A percentile compares a stretch with the other conserved stretches of the same genome.
Conservation (phyloP, 2,329 filamentous ascomycete genomes). For the Lasiodiplodia citricola region DNA sequence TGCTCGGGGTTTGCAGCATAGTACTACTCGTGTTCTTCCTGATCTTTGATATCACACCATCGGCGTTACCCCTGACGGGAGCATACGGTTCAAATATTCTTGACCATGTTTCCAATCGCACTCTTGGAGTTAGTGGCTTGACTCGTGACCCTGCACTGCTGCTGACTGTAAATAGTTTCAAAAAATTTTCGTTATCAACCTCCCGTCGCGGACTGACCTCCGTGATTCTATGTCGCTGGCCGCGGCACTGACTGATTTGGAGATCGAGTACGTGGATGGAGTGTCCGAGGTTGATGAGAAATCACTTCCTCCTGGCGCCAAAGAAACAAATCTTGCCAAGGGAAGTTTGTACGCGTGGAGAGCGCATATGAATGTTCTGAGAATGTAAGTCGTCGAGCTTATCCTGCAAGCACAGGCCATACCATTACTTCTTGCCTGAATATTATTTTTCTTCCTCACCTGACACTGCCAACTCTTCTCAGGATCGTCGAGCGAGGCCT, state of each 20-base stretch:
- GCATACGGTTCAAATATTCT: background rate
- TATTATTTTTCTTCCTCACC: background rate
- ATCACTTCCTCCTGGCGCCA: slow-evolving; percentile 44
- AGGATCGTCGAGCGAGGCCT: slow-evolving; percentile 25
- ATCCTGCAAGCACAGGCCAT: background rate
- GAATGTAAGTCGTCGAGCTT: background rate
- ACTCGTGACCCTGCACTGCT: too few relatives aligned
- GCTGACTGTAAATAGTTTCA: slow-evolving; percentile 51
- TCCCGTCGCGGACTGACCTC: slow-evolving; percentile 58
- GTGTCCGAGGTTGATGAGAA: slow-evolving; percentile 42
- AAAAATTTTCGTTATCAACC: slow-evolving; percentile 59
- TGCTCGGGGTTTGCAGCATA: background rate
- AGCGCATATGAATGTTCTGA: slow-evolving; percentile 17
- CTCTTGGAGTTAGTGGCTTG: slow-evolving; percentile 18
- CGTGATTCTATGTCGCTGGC: slow-evolving; percentile 57
- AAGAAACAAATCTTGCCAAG: slow-evolving; percentile 9
- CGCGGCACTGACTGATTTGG: slow-evolving; percentile 52
- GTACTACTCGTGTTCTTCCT: background rate
- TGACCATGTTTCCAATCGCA: slow-evolving; percentile 8
- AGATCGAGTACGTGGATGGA: slow-evolving; percentile 56
- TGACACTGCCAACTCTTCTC: background rate
- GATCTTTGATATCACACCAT: background rate
- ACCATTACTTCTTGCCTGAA: background rate
- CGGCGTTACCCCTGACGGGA: slow-evolving; percentile 8
- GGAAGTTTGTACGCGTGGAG: slow-evolving; percentile 16